phyloP scores from a whole-genome alignment of 495 filamentous ascomycete species.

The Aspergillus hancockii region DNA sequence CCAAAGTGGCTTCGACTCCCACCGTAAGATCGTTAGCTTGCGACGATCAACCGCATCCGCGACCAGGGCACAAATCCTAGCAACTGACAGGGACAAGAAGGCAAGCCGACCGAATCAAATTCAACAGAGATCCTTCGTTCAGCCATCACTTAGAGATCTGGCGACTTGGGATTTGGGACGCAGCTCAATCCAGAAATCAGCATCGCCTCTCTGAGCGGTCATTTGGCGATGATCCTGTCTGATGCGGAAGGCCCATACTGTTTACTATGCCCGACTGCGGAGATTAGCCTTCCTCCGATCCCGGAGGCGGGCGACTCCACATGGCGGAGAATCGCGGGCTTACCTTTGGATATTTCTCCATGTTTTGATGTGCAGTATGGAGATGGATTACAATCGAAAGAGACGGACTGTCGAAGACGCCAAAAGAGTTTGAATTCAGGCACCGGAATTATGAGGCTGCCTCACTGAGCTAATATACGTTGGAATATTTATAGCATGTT shows the following conservation, averaged over 20 bases:
- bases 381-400: neutral
- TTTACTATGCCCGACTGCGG: neutral
- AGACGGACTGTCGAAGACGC: neutral
- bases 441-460: neutral
- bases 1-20: neutral
- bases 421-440: neutral
- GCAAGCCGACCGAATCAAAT: neutral
- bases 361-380: no score
- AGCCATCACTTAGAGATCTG: neutral
- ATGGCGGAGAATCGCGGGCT: neutral
- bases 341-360: neutral
- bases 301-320: neutral
- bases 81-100: neutral
- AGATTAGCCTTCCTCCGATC: constrained; percentile 1
- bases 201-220: neutral
- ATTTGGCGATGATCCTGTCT: neutral
- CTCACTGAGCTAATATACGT: neutral
- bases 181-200: neutral
- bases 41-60: neutral
- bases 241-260: neutral
- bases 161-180: neutral
- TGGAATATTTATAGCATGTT: neutral
- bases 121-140: neutral
- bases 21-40: neutral
- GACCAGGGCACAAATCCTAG: neutral